These are phyloP conservation scores for Nicotiana sylvestris DNA, from an alignment of 257 asterid species.

Conservation along the genomic window DNA sequence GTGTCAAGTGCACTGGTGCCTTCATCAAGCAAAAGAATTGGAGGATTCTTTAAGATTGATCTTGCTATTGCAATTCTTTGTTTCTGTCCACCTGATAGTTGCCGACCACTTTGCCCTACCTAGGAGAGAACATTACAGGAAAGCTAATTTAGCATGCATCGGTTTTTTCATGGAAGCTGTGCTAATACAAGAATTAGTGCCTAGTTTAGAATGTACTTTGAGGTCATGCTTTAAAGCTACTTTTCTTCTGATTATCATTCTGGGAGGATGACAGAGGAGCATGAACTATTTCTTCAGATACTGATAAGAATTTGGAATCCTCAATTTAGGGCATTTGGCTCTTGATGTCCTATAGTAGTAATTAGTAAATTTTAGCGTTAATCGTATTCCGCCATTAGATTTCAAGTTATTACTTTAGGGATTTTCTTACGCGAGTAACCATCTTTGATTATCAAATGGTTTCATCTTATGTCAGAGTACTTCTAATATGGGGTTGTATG, in stretches of 20 bases:
- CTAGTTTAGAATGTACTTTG: background rate
- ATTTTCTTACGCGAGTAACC: background rate
- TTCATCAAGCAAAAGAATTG: conserved; percentile 77
- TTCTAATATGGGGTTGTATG: background rate
- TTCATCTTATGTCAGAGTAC: background rate
- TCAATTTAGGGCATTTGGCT: background rate
- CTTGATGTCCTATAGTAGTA: background rate
- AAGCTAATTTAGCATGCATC: conserved; percentile 17
- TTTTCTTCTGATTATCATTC: background rate
- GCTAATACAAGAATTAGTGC: background rate
- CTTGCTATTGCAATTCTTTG: conserved; percentile 91
- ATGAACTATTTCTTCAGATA: background rate
- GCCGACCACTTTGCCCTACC: conserved; percentile 88
- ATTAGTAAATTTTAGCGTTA: background rate
- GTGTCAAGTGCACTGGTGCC: conserved; percentile 94
- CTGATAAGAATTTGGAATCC: background rate
- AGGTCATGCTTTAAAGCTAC: background rate
- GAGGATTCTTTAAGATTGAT: conserved; percentile 71
- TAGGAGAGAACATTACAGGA: conserved; percentile 17
- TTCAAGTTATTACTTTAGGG: background rate
- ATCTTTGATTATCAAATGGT: background rate
- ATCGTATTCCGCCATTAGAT: background rate
- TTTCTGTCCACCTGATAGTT: conserved; percentile 88
- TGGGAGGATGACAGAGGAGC: conserved; percentile 4
- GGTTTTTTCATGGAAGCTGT: background rate